Percentiles rank a stretch among this genome's conserved stretches.
These are phyloP conservation scores for Botrytis byssoidea DNA, from an alignment of 2,329 filamentous ascomycete species.

Conservation along the genomic window DNA sequence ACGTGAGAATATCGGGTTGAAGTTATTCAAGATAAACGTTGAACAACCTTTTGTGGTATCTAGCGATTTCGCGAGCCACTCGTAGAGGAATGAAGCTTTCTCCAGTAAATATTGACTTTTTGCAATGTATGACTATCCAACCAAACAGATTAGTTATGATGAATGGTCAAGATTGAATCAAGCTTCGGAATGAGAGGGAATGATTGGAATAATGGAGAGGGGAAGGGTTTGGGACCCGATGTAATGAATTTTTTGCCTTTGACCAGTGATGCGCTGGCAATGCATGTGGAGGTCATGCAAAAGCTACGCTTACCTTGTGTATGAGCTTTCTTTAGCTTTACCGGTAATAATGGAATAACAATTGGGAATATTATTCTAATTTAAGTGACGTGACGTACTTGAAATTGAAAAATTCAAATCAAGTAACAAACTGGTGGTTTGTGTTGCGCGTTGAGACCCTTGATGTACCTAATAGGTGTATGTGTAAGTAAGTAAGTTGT, in stretches of 20 bases:
- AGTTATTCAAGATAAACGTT: conserved; percentile 29
- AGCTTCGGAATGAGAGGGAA: conserved; percentile 23
- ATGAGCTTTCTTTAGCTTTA: conserved; percentile 25
- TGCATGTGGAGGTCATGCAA: conserved; percentile 36
- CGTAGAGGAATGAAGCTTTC: conserved; percentile 28
- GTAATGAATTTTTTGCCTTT: conserved; percentile 32
- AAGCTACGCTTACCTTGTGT: conserved; percentile 39
- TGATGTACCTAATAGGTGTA: not conserved
- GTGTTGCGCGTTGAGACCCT: conserved; percentile 12
- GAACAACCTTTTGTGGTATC: conserved; percentile 29
- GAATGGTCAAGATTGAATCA: conserved; percentile 31
- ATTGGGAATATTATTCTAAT: conserved; percentile 23
- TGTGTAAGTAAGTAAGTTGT: conserved; percentile 8
- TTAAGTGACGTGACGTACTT: conserved; percentile 30
- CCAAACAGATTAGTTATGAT: conserved; percentile 37
- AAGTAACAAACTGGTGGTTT: conserved; percentile 13
- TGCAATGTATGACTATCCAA: conserved; percentile 34
- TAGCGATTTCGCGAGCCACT: conserved; percentile 33
- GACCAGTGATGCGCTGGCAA: conserved; percentile 40
- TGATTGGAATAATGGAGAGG: conserved; percentile 33
- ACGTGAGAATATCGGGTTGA: conserved; percentile 35
- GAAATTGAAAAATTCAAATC: conserved; percentile 7
- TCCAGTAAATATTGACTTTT: conserved; percentile 30
- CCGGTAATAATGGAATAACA: conserved; percentile 32
- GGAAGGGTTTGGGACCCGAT: conserved; percentile 30